These are phyloP conservation scores for Xylaria acuta DNA, from an alignment of 495 filamentous ascomycete genomes.

Conservation along the genomic window DNA sequence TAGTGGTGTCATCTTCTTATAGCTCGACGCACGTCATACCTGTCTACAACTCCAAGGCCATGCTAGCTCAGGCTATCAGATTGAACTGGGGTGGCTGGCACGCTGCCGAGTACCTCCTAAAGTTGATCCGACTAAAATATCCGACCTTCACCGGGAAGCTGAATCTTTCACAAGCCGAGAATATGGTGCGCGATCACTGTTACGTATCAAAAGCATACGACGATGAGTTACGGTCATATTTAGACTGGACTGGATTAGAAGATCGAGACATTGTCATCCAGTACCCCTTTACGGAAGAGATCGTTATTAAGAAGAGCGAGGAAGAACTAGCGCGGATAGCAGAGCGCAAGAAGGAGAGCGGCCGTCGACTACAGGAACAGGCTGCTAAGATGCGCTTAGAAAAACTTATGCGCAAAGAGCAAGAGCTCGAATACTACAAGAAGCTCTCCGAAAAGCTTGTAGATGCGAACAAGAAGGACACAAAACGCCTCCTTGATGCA, in stretches of 20 bases:
- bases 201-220: slow-evolving; percentile 87
- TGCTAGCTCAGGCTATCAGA: slow-evolving; percentile 81
- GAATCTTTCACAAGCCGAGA: slow-evolving; percentile 82
- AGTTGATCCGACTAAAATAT: slow-evolving; percentile 92
- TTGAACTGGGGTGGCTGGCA: slow-evolving; percentile 96
- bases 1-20: slow-evolving; percentile 90
- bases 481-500: slow-evolving; percentile 79
- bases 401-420: slow-evolving; percentile 91
- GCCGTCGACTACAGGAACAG: slow-evolving; percentile 89
- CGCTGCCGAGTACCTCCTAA: slow-evolving; percentile 85
- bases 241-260: slow-evolving; percentile 89
- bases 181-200: slow-evolving; percentile 86
- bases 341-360: slow-evolving; percentile 91
- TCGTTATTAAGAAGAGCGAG: slow-evolving; percentile 85
- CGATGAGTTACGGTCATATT: slow-evolving; percentile 70
- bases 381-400: slow-evolving; percentile 96
- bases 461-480: slow-evolving; percentile 84
- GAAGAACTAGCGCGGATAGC: slow-evolving; percentile 89
- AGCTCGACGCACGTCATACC: slow-evolving; percentile 96
- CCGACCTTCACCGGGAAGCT: slow-evolving; percentile 85
- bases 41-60: slow-evolving; percentile 80
- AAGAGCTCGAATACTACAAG: slow-evolving; percentile 93
- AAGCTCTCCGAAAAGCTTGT: slow-evolving; percentile 71
- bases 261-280: slow-evolving; percentile 88
- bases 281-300: slow-evolving; percentile 89